A percentile compares a stretch with the other conserved stretches of the same genome.
Conservation (phyloP, 306 rosid genomes). For the Arachis stenosperma region DNA sequence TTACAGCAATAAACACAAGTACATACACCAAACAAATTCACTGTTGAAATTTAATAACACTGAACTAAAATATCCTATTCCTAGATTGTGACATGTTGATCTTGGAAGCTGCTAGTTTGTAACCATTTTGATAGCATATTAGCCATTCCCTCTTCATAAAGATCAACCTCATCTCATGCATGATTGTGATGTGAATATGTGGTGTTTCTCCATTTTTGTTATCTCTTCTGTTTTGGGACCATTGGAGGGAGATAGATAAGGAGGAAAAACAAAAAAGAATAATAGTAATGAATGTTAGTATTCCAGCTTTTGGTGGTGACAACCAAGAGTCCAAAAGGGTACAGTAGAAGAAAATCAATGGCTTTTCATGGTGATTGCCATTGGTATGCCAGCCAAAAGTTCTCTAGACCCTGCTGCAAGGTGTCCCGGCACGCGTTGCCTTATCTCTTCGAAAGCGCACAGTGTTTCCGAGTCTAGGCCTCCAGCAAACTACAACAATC, state of each 20-base stretch:
- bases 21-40: slow-evolving; percentile 10
- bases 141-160: slow-evolving; percentile 36
- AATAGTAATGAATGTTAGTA: slow-evolving; percentile 39
- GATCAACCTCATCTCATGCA: slow-evolving; percentile 8
- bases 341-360: slow-evolving; percentile 5
- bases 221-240: slow-evolving; percentile 19
- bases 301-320: slow-evolving; percentile 4
- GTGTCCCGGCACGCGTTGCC: slow-evolving; percentile 67
- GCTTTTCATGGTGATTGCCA: slow-evolving; percentile 58
- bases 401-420: slow-evolving; percentile 59
- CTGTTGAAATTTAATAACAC: slow-evolving; percentile 33
- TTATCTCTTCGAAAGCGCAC: slow-evolving; percentile 82
- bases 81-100: slow-evolving; percentile 6
- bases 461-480: slow-evolving; percentile 89
- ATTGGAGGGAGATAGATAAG: background rate
- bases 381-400: slow-evolving; percentile 65
- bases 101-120: background rate
- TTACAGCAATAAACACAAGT: slow-evolving; percentile 30
- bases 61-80: slow-evolving; percentile 31
- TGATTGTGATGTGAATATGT: background rate
- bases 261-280: slow-evolving; percentile 23
- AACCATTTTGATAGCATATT: slow-evolving; percentile 24
- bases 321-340: no score
- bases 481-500: slow-evolving; percentile 77
- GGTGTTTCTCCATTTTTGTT: slow-evolving; percentile 20